Percentiles rank a stretch among this genome's conserved stretches.
Evolutionary conservation across 2,329 filamentous ascomycete species (phyloP).

Genomic region (Xylaria sp.): DNA sequence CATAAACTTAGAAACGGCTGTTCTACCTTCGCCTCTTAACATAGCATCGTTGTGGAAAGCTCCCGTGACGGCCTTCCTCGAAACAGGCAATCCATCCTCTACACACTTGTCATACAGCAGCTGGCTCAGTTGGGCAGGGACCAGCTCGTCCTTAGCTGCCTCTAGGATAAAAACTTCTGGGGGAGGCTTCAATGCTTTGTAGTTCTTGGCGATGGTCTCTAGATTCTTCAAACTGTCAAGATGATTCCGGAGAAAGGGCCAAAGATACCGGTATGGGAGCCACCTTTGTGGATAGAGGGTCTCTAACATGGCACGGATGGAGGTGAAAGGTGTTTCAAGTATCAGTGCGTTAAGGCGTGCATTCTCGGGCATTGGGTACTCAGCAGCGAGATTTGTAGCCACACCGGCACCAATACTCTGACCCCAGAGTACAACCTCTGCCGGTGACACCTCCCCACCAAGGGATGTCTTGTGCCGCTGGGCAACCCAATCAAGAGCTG

Average conservation of each 20-base stretch:
- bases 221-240: conserved; percentile 59
- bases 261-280: conserved; percentile 76
- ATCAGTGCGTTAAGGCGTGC: conserved; percentile 56
- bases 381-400: conserved; percentile 62
- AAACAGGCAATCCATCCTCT: conserved; percentile 50
- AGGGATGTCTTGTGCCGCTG: conserved; percentile 40
- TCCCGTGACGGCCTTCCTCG: conserved; percentile 46
- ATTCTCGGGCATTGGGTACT: conserved; percentile 41
- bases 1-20: conserved; percentile 49
- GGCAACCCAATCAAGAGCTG: conserved; percentile 65
- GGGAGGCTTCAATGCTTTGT: conserved; percentile 25
- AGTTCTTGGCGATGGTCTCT: conserved; percentile 42
- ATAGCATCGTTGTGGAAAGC: conserved; percentile 63
- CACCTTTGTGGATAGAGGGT: conserved; percentile 77
- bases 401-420: conserved; percentile 77
- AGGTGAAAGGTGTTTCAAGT: conserved; percentile 77
- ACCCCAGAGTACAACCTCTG: conserved; percentile 67
- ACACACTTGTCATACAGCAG: conserved; percentile 50
- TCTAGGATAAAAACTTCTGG: conserved; percentile 55
- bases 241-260: conserved; percentile 71
- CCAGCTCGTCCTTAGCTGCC: conserved; percentile 61
- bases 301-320: conserved; percentile 69
- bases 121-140: conserved; percentile 54
- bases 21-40: conserved; percentile 48
- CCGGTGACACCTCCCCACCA: conserved; percentile 11